Evolutionary conservation across 306 rosid species (phyloP), one percentile per base, ranked within the genome.

Genomic region (Hippophae gyantsensis): DNA sequence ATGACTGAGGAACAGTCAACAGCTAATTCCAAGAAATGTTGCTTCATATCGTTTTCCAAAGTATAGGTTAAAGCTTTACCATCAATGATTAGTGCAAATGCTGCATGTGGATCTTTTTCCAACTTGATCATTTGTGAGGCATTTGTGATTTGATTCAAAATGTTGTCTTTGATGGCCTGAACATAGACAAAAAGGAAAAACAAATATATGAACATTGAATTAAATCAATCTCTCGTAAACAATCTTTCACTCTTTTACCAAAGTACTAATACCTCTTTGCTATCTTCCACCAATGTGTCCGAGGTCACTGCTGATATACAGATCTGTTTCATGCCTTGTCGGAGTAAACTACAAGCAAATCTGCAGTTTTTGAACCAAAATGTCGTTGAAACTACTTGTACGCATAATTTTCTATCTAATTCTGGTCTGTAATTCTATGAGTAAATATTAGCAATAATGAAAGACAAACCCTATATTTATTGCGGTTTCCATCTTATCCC

Each of bases 401-500:
- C 0, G 14, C n/a, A 49, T 12, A 5, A 49, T 12, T 12, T 32
- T 12, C 13, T 66, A 64, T 51, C 43, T 60, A 52, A 32, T 42
- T 7, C 13, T 45, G 32, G 10, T 9, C 9, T 18, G 18, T 10
- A 7, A 13, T 48, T 53, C 3, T 32, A 32, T 32, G 4, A 32
- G 4, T 32, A 32, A 32, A 32, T 32, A 32, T 32, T 32, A 32
- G 23, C 23, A 18, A 18, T 18, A 55, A 54, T 67, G 54, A 61
- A 54, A 56, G 64, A 84, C 88, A 23, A 69, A 92, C 99, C 97
- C 97, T 72, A 93, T 93, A 75, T 93, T 93, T 85, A 93, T 88
- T 68, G 99, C 97, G 54, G 99, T 93, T 84, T 93, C 99, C 99
- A 93, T 93, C 80, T 93, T 93, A 77, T 93, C 99, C 55, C 99